Percentiles rank a stretch among this genome's conserved stretches.
phyloP scores from a whole-genome alignment of 257 asterid genomes.

The Jacaranda mimosifolia region DNA sequence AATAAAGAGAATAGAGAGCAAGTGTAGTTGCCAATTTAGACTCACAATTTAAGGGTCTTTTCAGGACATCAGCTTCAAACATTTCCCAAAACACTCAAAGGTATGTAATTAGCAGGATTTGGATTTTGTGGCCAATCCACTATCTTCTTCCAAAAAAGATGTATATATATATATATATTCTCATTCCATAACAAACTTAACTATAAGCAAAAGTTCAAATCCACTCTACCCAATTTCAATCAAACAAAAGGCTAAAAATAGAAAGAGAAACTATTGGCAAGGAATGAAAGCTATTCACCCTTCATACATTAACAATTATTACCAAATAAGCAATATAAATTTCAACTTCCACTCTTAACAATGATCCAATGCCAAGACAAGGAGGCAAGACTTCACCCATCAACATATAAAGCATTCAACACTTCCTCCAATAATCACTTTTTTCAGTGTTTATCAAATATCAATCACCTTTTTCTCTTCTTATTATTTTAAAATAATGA shows the following conservation, averaged over 20 bases:
- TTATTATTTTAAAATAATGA: too few relatives aligned
- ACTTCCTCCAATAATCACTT: constrained; percentile 4
- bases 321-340: not conserved
- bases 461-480: not conserved
- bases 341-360: not conserved
- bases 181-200: not conserved
- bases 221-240: not conserved
- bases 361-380: constrained; percentile 13
- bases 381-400: not conserved
- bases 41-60: not conserved
- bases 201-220: not conserved
- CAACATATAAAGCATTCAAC: not conserved
- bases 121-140: not conserved
- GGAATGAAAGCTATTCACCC: not conserved
- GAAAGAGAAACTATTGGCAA: not conserved
- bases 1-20: not conserved
- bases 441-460: not conserved
- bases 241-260: not conserved
- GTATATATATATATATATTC: too few relatives aligned
- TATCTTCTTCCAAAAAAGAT: not conserved
- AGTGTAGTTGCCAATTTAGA: not conserved
- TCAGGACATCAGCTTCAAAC: not conserved
- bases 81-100: not conserved
- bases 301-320: not conserved
- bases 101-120: not conserved